Conservation (phyloP, 345 rosid genomes). For the Citrus cavaleriei region DNA sequence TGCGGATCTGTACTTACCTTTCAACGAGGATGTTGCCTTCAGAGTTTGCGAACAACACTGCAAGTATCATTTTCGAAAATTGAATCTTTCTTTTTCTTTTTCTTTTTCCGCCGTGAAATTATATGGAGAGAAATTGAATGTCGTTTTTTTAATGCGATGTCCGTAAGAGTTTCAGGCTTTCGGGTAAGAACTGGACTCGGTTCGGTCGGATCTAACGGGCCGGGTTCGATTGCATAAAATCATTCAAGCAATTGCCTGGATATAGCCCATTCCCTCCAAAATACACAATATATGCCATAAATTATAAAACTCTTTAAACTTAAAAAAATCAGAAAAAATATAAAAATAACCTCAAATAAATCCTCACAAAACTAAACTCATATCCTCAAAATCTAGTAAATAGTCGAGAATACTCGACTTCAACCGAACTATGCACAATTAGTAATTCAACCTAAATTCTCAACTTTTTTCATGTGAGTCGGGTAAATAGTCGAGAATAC, state of each 20-base stretch:
- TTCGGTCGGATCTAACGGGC: not conserved
- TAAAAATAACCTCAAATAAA: too few relatives aligned
- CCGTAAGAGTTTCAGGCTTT: not conserved
- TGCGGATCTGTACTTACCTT: conserved; percentile 38
- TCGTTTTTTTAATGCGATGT: not conserved
- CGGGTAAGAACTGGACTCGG: not conserved
- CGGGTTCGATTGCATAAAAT: not conserved
- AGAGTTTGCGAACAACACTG: conserved; percentile 61
- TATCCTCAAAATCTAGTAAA: accelerated
- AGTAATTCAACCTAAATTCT: too few relatives aligned
- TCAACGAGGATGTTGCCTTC: conserved; percentile 72
- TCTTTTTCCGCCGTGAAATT: not conserved
- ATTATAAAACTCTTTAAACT: too few relatives aligned
- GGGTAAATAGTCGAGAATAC: too few relatives aligned
- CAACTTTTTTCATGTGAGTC: too few relatives aligned
- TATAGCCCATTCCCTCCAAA: too few relatives aligned
- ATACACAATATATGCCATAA: too few relatives aligned
- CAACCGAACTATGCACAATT: too few relatives aligned
- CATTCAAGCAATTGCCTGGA: not conserved
- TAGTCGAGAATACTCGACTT: too few relatives aligned
- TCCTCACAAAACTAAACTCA: too few relatives aligned
- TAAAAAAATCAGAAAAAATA: too few relatives aligned
- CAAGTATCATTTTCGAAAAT: conserved; percentile 46
- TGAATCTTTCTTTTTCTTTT: not conserved
- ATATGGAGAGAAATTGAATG: not conserved